phyloP scores from a whole-genome alignment of 2,329 filamentous ascomycete species.

The Cadophora gregata region DNA sequence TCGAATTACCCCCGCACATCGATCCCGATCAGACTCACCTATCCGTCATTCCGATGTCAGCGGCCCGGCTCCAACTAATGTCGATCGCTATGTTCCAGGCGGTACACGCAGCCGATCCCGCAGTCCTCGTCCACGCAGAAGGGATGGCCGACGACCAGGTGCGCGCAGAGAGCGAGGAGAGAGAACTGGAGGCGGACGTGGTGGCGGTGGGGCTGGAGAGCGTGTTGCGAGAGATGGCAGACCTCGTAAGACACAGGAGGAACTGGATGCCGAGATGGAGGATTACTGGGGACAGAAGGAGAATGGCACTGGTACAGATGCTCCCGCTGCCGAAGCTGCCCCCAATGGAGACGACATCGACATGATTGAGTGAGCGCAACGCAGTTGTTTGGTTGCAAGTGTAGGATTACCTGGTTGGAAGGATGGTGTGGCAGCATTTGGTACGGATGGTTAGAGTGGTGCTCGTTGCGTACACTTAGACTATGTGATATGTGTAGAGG shows the following conservation, averaged over 20 bases:
- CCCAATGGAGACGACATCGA: constrained; percentile 64
- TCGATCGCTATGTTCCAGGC: constrained; percentile 45
- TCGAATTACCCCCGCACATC: constrained; percentile 57
- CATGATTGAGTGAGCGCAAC: constrained; percentile 59
- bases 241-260: constrained; percentile 85
- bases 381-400: background rate
- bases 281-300: constrained; percentile 77
- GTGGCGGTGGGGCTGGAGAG: constrained; percentile 43
- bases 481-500: background rate
- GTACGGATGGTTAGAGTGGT: background rate
- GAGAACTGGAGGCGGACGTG: constrained; percentile 48
- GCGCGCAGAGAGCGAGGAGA: constrained; percentile 45
- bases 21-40: constrained; percentile 69
- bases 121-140: constrained; percentile 62
- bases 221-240: constrained; percentile 55
- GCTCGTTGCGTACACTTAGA: constrained; percentile 5
- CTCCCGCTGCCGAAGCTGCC: constrained; percentile 44
- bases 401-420: constrained; percentile 14
- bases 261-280: constrained; percentile 95
- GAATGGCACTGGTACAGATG: constrained; percentile 44
- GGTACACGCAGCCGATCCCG: constrained; percentile 54
- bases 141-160: constrained; percentile 60
- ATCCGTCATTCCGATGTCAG: constrained; percentile 46
- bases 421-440: background rate
- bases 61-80: constrained; percentile 43